Percentiles rank a stretch among this genome's conserved stretches.
phyloP scores from a whole-genome alignment of 768 basidiomycete genomes.

The Mycena haematopus region DNA sequence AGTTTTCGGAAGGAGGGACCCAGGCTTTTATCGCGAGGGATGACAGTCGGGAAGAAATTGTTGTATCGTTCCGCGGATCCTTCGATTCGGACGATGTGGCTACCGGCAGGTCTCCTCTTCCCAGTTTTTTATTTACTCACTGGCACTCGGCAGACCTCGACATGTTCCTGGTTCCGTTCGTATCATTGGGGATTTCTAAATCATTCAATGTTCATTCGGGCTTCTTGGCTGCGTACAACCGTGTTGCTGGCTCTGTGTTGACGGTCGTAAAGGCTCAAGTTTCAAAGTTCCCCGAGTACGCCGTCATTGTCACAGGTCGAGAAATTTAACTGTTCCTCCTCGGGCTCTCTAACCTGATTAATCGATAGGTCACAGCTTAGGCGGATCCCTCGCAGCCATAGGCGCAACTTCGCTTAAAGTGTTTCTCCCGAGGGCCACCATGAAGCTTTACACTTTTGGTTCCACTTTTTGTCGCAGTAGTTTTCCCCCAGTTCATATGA shows the following conservation, averaged over 20 bases:
- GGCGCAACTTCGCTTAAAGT: not conserved
- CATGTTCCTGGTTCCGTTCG: constrained; percentile 39
- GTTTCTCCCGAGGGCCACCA: not conserved
- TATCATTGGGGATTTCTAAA: constrained; percentile 35
- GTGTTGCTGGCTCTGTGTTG: not conserved
- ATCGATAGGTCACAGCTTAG: constrained; percentile 3
- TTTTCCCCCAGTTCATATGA: not conserved
- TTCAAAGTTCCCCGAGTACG: constrained; percentile 5
- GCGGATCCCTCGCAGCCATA: not conserved
- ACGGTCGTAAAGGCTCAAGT: not conserved
- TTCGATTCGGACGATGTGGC: constrained; percentile 39
- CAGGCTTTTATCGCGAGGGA: constrained; percentile 48
- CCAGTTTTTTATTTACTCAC: constrained; percentile 21
- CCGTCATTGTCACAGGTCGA: constrained; percentile 4
- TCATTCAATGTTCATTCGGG: constrained; percentile 12
- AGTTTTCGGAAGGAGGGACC: constrained; percentile 32
- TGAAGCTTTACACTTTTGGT: constrained; percentile 19
- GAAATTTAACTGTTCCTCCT: not conserved
- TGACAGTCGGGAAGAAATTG: constrained; percentile 44
- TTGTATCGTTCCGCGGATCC: constrained; percentile 47
- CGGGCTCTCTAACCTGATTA: not conserved
- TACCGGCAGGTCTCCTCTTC: constrained; percentile 32
- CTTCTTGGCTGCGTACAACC: constrained; percentile 17
- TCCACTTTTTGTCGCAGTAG: not conserved
- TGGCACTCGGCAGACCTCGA: constrained; percentile 28